Evolutionary conservation across 768 basidiomycete species (phyloP), one percentile per base, ranked within the genome.

Genomic region (Boletus sensibilis): DNA sequence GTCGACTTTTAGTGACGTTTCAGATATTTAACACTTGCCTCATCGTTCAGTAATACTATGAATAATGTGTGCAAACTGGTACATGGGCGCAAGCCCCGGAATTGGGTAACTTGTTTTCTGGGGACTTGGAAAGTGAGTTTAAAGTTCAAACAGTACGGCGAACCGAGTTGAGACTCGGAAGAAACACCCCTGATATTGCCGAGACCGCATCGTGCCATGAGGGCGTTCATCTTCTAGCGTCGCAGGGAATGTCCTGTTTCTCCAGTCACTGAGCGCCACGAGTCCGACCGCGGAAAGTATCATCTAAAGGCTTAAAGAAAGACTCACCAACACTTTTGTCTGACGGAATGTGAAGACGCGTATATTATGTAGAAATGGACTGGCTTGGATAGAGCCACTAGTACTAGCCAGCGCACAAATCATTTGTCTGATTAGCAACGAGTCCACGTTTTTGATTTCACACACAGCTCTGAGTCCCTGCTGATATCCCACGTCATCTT

Each of bases 401-500:
- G 18, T 18, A 27, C 7, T 2, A 8, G 16, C 27, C 7, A 38
- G 16, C 9, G 37, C 18, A 7, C 18, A 27, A 27, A 43, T 42
- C 48, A 23, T 25, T n/a, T 20, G n/a, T 29, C 8, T 27, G 25
- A 50, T 29, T n/a, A 23, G 21, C 47, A 6, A 25, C 3, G 7
- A 13, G 48, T 4, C 25, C 10, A n/a, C 18, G 5, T 11, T 44
- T 47, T 37, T 35, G n/a, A n/a, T 50, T 35, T 52, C 34, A 33
- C 44, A 41, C 53, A 59, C 44, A 39, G 27, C 34, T 20, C 42
- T 42, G 47, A 49, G 23, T 3, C 13, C 38, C 41, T 33, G 14
- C 9, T 47, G n/a, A n/a, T n/a, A 16, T 59, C 52, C 60, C 67
- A 70, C 68, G 67, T 68, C 57, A 48, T 52, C 44, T 31, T 47